Evolutionary conservation across 495 filamentous ascomycete genomes (phyloP), one percentile per base, ranked within the genome.

Genomic region (Friedmanniomyces simplex): DNA sequence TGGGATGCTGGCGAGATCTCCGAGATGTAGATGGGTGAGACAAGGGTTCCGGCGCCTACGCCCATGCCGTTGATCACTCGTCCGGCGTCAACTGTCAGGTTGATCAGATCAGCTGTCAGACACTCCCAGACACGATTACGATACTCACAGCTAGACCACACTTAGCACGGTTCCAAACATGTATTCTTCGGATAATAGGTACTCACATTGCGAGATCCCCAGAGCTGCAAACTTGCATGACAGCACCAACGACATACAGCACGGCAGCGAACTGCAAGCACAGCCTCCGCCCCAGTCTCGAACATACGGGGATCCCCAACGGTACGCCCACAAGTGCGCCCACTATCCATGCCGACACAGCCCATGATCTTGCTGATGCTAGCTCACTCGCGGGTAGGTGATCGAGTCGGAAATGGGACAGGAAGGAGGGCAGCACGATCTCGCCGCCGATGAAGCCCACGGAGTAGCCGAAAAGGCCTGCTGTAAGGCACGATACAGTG

Each of bases 391-490:
- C 28, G 12, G 53, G 26, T 8, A 61, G 54, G 18, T 42, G 39
- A 24, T 55, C 42, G 53, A 61, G 58, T 43, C n/a, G n/a, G 45
- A 61, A 61, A 20, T 50, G 18, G 42, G n/a, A 8, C 12, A 37
- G 54, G 54, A 61, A 61, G 54, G 58, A 61, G 10, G 58, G 58
- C 28, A 61, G 45, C 20, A 52, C 47, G 6, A 61, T 57, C 12
- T 32, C 24, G 28, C 58, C 58, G 54, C 58, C 58, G 52, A 61
- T 51, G 58, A 61, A 61, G 43, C 58, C 58, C 1, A 61, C 36
- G 12, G 25, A 21, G 58, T 61, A 61, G 24, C 58, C 58, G 22
- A 61, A 57, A 16, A 61, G 50, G 25, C 21, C 50, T 18, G 32
- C 46, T 11, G 54, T 50, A 8, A 37, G 34, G 34, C 53, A 56